A percentile compares a stretch with the other conserved stretches of the same genome.
Conservation (phyloP, 2,329 filamentous ascomycete species). For the Ramularia endophylla region DNA sequence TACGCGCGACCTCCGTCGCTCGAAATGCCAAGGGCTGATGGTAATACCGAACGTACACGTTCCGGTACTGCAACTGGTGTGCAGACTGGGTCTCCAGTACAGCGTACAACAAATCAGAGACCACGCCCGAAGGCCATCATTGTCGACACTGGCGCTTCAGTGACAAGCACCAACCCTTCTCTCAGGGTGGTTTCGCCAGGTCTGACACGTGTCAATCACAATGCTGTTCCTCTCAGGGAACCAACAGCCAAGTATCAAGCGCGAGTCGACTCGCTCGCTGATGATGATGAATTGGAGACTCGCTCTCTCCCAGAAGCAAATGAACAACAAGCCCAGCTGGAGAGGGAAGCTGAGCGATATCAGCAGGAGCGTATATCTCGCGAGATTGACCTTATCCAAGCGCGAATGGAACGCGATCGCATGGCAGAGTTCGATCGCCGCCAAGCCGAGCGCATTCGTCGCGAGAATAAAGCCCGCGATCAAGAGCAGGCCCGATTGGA, state of each 20-base stretch:
- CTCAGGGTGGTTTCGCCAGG: slow-evolving; percentile 14
- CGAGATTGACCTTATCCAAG: slow-evolving; percentile 9
- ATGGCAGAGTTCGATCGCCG: slow-evolving; percentile 11
- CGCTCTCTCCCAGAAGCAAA: neutral
- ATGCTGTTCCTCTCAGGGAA: slow-evolving; percentile 2
- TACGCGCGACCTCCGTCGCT: slow-evolving; percentile 19
- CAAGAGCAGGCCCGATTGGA: slow-evolving; percentile 4
- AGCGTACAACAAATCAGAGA: too few relatives aligned
- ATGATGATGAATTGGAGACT: slow-evolving; percentile 1
- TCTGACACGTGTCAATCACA: slow-evolving; percentile 18
- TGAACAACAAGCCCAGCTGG: neutral
- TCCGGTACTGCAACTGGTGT: too few relatives aligned
- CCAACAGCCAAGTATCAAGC: neutral
- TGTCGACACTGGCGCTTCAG: slow-evolving; percentile 6
- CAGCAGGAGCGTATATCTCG: slow-evolving; percentile 1
- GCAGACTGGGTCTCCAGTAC: too few relatives aligned
- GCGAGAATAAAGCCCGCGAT: slow-evolving; percentile 3
- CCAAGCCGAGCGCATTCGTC: slow-evolving; percentile 6
- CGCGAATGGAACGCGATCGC: slow-evolving; percentile 9
- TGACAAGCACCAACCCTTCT: slow-evolving; percentile 5
- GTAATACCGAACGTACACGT: slow-evolving; percentile 11
- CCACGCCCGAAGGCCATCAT: slow-evolving; percentile 8
- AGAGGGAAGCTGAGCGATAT: neutral
- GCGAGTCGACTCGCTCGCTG: slow-evolving; percentile 1
- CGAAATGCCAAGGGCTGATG: slow-evolving; percentile 13